phyloP scores from a whole-genome alignment of 1,139 yeast species.

The Arxiozyma slooffiae region DNA sequence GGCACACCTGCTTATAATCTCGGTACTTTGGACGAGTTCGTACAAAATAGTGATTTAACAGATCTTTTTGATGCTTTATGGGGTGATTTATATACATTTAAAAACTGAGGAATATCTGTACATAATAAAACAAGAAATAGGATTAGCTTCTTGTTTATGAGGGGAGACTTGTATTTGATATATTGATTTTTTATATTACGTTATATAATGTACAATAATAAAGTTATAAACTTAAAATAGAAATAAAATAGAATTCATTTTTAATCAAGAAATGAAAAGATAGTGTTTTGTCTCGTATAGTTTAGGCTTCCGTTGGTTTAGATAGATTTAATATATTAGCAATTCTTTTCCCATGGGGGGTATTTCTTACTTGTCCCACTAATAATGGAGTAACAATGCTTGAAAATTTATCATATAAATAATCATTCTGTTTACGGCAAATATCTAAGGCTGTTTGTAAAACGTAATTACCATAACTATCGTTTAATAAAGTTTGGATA shows the following conservation, averaged over 20 bases:
- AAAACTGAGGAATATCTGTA: neutral
- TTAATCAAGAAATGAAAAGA: neutral
- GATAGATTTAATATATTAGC: slow-evolving; percentile 22
- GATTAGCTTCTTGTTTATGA: neutral
- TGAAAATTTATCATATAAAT: slow-evolving; percentile 42
- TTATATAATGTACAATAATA: neutral
- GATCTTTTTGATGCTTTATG: slow-evolving; percentile 25
- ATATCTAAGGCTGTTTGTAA: slow-evolving; percentile 75
- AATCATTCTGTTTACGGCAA: slow-evolving; percentile 40
- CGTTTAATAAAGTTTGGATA: slow-evolving; percentile 43
- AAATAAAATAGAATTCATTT: no score
- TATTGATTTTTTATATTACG: no score
- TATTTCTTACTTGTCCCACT: slow-evolving; percentile 47
- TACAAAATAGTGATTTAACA: slow-evolving; percentile 23
- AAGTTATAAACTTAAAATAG: neutral
- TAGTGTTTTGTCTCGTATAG: neutral
- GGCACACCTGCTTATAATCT: slow-evolving; percentile 15
- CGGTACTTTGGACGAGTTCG: slow-evolving; percentile 28
- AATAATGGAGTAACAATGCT: slow-evolving; percentile 53
- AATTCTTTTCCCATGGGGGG: slow-evolving; percentile 92
- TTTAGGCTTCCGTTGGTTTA: neutral
- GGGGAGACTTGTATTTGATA: neutral
- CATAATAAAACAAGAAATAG: neutral
- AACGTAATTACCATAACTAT: slow-evolving; percentile 75
- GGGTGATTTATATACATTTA: slow-evolving; percentile 23